Base-by-base conservation (phyloP, 129 eudicot genomes). In the Artemisia argyi region DNA sequence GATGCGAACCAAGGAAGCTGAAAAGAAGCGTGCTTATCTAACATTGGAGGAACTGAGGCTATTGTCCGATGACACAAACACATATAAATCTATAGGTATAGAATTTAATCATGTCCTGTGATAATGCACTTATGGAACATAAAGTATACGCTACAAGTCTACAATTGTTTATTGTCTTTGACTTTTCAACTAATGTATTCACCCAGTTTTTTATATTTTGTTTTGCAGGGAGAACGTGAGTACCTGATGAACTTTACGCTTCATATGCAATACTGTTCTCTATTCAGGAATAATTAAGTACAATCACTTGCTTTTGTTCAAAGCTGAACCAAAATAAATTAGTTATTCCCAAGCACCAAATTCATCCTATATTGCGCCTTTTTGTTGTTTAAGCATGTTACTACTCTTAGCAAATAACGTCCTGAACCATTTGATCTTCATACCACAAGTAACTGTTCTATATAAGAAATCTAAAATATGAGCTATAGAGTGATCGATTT, bases 181-280 rank as follows among this genome's bases (percentile, higher is more conserved):
- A 58, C 68, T 16, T 72, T 12, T 16, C 15, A 50, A 14, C n/a
- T 66, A 11, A n/a, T 65, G 13, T 51, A 52, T 71, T 65, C 9
- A 51, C 35, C 30, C 24, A 17, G 57, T 66, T 57, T 11, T 12
- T 42, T 70, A 11, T 48, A 16, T 62, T 79, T 56, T 49, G 62
- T 73, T 76, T 87, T 84, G 89, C 90, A 90, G 96, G 96, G 44
- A 80, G 94, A 87, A 90, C 96, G 96, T 90, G 89, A 90, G 96
- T 90, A 65, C 70, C 35, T 57, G 80, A 81, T 65, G 65, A 17
- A 72, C 32, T 69, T 26, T 63, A 55, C 42, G 39, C 67, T 10
- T 55, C 69, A 69, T 69, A n/a, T 69, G 53, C 63, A 7, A 47
- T 57, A 48, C 53, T 24, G 26, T 75, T 76, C 42, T 58, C 24